A percentile compares a stretch with the other conserved stretches of the same genome.
phyloP scores from a whole-genome alignment of 2,329 filamentous ascomycete species.

The Sphaerulina musiva region DNA sequence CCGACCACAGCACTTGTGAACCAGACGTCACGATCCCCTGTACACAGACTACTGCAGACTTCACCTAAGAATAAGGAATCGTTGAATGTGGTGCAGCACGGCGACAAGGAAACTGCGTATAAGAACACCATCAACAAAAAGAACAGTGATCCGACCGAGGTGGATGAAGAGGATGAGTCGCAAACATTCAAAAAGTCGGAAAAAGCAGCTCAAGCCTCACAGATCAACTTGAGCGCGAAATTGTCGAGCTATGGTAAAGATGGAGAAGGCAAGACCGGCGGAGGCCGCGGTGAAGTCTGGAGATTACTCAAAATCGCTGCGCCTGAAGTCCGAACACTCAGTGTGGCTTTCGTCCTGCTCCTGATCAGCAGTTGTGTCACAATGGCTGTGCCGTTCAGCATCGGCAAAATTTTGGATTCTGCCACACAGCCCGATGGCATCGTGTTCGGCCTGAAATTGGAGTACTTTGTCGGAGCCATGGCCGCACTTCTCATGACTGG shows the following conservation, averaged over 20 bases:
- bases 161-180: constrained; percentile 48
- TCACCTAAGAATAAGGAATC: constrained; percentile 15
- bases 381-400: constrained; percentile 94
- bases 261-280: constrained; percentile 38
- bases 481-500: constrained; percentile 69
- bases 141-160: constrained; percentile 30
- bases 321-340: constrained; percentile 73
- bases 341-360: constrained; percentile 75
- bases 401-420: constrained; percentile 89
- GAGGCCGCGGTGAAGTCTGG: constrained; percentile 71
- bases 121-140: constrained; percentile 17
- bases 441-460: constrained; percentile 76
- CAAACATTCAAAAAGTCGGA: constrained; percentile 66
- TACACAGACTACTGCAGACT: constrained; percentile 21
- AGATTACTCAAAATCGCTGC: constrained; percentile 81
- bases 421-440: constrained; percentile 67
- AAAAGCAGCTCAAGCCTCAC: constrained; percentile 75
- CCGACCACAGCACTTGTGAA: constrained; percentile 11
- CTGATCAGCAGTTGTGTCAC: constrained; percentile 86
- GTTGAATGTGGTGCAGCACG: constrained; percentile 9
- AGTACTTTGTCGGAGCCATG: constrained; percentile 81
- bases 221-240: constrained; percentile 82
- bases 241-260: constrained; percentile 70
- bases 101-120: constrained; percentile 16
- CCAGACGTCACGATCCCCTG: constrained; percentile 2